Evolutionary conservation across 225 moss, liverwort and hornwort genomes (phyloP), one percentile per base, ranked within the genome.

Genomic region (Climacium dendroides): DNA sequence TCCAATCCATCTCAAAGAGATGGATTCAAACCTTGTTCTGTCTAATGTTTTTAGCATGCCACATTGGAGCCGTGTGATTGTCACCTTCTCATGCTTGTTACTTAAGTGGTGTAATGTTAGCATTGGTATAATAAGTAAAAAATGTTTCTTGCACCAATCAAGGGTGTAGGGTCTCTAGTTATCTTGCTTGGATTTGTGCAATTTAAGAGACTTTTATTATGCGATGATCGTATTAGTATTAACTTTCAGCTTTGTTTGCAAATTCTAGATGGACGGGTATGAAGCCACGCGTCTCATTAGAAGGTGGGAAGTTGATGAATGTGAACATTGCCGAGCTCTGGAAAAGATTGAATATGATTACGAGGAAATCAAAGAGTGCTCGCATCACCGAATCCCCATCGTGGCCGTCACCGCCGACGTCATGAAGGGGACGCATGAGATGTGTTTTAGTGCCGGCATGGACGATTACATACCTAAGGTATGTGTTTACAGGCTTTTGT

Each of bases 401-500:
- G 98, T 98, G 71, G 98, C 98, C 48, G 94, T 98, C n/a, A 98
- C 98, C 82, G 98, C 98, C 53, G 95, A 98, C 80, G 98, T 98
- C 61, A 98, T 98, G 98, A 94, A 96, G 87, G 98, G 98, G 6
- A 98, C 98, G 17, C 94, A 98, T 83, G 96, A 98, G 89, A 84
- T 91, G 94, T 98, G 98, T 80, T 94, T 93, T 59, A 90, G 80
- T 77, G 92, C 93, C 5, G 98, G 98, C 93, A 98, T 98, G 98
- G 98, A 98, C 66, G 98, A 98, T 72, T 98, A 96, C 73, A 94
- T 98, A 70, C 96, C 98, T 0, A 98, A 98, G 95, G 98, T 96
- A 59, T 19, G 19, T 72, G 29, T 74, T 67, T 23, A 78, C 55
- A 7, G 50, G 5, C 55, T 41, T 71, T 69, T 14, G 14, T 12